Conservation (phyloP, 352 stramenopile genomes). For the Phytophthora chlamydospora region DNA sequence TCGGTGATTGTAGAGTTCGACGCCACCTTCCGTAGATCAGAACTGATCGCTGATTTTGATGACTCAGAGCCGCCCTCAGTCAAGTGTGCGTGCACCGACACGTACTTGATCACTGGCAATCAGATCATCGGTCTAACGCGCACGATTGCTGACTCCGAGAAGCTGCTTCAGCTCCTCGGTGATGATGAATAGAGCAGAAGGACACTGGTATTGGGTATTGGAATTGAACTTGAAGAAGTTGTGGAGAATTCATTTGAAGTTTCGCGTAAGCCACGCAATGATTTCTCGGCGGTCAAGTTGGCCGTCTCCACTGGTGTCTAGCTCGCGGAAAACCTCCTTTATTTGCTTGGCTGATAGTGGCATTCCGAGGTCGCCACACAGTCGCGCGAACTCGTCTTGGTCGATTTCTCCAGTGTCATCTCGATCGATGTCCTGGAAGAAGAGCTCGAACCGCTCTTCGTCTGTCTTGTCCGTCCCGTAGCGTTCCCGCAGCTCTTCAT, state of each 20-base stretch:
- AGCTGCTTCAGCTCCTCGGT: conserved; percentile 69
- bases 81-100: conserved; percentile 76
- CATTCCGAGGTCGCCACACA: conserved; percentile 77
- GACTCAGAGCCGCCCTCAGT: conserved; percentile 37
- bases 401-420: conserved; percentile 68
- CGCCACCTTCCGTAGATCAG: conserved; percentile 56
- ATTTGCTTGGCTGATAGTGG: conserved; percentile 64
- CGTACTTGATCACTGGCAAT: conserved; percentile 74
- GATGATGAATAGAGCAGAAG: conserved; percentile 46
- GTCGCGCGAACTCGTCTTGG: conserved; percentile 61
- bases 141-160: conserved; percentile 82
- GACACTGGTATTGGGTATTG: conserved; percentile 26
- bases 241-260: conserved; percentile 34
- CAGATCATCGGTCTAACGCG: conserved; percentile 81
- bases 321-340: conserved; percentile 55
- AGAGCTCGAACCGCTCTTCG: conserved; percentile 66
- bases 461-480: conserved; percentile 59
- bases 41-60: conserved; percentile 36
- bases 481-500: conserved; percentile 54
- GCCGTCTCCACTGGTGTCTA: conserved; percentile 68
- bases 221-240: not conserved
- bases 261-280: conserved; percentile 58
- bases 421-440: conserved; percentile 68
- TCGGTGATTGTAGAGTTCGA: conserved; percentile 85
- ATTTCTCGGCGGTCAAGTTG: conserved; percentile 68